Base-by-base conservation (phyloP, 805 yeast genomes). In the Yueomyces sinensis region DNA sequence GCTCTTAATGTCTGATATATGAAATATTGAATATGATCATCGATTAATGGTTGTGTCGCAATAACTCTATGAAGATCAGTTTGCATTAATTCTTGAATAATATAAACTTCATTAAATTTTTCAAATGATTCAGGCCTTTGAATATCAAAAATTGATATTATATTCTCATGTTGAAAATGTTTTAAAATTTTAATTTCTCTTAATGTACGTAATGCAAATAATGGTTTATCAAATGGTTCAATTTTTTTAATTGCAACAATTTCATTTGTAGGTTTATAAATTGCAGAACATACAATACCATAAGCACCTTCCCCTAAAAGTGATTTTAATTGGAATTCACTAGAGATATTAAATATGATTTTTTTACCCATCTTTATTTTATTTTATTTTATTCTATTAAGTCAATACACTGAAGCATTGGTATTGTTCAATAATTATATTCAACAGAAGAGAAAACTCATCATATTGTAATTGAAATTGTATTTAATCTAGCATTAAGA, bases 291-390 rank as follows among this genome's bases (percentile, higher is more conserved):
- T 9, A 89, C 97, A 13, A 87, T 76, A 5, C 97, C 97, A 52
- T 89, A 89, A 0, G 97, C 96, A 15, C 97, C 97, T 57, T 86
- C 94, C 7, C 97, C 97, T 2, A 89, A 76, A 13, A 89, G 72
- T 44, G 82, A 84, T 34, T 77, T 65, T 32, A 89, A 75, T 55
- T 84, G 84, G 57, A 87, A 89, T 50, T 82, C 86, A 41, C 80
- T 82, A 20, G 87, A 76, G 19, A 89, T 89, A 54, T 84, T 83
- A 66, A 89, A 89, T 3, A 73, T 61, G 34, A 71, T 63, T 37
- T 60, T 61, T 37, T 71, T 65, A 36, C 56, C 58, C 74, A 70
- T 47, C n/a, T n/a, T n/a, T n/a, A n/a, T n/a, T n/a, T n/a, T n/a
- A n/a, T n/a, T n/a, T n/a, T n/a, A n/a, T n/a, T n/a, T n/a, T n/a